Percentiles rank a stretch among this genome's conserved stretches.
phyloP scores from a whole-genome alignment of 768 basidiomycete genomes.

The Rhodocollybia butyracea region DNA sequence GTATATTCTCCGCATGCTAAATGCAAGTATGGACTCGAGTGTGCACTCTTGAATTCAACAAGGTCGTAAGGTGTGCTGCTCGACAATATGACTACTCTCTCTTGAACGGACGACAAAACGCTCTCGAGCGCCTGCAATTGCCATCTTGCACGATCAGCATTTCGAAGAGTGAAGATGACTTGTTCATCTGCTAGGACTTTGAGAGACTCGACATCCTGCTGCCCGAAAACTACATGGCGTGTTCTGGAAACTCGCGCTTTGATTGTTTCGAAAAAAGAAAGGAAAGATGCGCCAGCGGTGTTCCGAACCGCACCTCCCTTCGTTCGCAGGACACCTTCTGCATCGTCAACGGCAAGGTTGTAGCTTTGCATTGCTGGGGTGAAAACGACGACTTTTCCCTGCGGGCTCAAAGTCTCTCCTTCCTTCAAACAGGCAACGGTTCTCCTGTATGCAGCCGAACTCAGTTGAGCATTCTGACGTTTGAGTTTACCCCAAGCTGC shows the following conservation, averaged over 20 bases:
- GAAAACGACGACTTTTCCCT: slow-evolving; percentile 37
- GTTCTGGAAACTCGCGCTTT: slow-evolving; percentile 23
- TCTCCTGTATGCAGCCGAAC: slow-evolving; percentile 41
- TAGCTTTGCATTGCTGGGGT: slow-evolving; percentile 57
- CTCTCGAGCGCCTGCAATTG: background rate
- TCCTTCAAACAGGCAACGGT: slow-evolving; percentile 45
- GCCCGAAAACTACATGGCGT: slow-evolving; percentile 45
- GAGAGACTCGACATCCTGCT: background rate
- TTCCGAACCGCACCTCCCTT: slow-evolving; percentile 44
- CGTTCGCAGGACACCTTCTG: slow-evolving; percentile 40
- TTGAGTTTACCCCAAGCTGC: slow-evolving; percentile 33
- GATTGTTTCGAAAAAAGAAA: slow-evolving; percentile 43
- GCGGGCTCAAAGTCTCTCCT: slow-evolving; percentile 33
- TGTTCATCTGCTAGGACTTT: background rate
- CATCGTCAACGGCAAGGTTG: slow-evolving; percentile 62
- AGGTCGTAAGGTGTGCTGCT: slow-evolving; percentile 11
- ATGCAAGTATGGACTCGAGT: background rate
- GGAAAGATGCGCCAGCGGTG: slow-evolving; percentile 55
- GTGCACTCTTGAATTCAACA: background rate
- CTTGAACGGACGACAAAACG: background rate
- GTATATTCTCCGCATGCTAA: slow-evolving; percentile 7
- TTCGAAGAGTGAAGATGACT: slow-evolving; percentile 6
- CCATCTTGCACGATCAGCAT: slow-evolving; percentile 7
- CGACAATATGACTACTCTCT: slow-evolving; percentile 1
- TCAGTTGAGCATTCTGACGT: slow-evolving; percentile 37